These are phyloP conservation scores for Nemania sp. DNA, from an alignment of 2,329 filamentous ascomycete genomes.

Conservation along the genomic window DNA sequence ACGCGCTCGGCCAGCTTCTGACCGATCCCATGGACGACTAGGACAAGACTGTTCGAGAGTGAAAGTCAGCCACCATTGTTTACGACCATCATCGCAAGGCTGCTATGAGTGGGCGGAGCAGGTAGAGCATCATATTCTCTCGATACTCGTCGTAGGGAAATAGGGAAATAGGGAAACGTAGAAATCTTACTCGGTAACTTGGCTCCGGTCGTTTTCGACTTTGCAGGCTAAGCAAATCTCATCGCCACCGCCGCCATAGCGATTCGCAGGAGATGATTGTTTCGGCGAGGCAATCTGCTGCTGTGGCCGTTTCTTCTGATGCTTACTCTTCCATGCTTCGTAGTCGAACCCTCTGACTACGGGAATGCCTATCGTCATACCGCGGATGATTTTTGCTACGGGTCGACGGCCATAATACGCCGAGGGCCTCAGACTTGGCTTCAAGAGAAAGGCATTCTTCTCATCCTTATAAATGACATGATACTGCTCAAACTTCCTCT, in stretches of 20 bases:
- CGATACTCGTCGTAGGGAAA: not conserved
- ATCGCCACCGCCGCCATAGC: conserved; percentile 26
- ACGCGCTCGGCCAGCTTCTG: conserved; percentile 95
- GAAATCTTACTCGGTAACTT: conserved; percentile 68
- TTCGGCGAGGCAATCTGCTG: conserved; percentile 35
- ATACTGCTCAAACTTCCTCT: conserved; percentile 69
- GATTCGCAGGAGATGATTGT: conserved; percentile 38
- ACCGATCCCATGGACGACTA: conserved; percentile 94
- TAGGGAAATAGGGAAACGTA: not conserved
- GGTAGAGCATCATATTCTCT: not conserved
- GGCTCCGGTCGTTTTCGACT: conserved; percentile 65
- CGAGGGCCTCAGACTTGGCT: conserved; percentile 83
- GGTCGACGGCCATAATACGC: conserved; percentile 82
- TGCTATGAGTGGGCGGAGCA: not conserved
- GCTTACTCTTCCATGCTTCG: conserved; percentile 72
- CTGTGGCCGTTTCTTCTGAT: conserved; percentile 53
- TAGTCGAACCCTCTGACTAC: conserved; percentile 91
- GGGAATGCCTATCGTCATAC: conserved; percentile 78
- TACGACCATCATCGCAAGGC: not conserved
- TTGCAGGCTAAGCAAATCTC: conserved; percentile 61
- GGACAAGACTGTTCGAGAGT: conserved; percentile 57
- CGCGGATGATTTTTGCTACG: conserved; percentile 82
- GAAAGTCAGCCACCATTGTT: conserved; percentile 1
- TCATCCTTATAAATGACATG: conserved; percentile 87
- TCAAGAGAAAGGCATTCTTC: conserved; percentile 79